A percentile compares a stretch with the other conserved stretches of the same genome.
phyloP scores from a whole-genome alignment of 2,329 filamentous ascomycete genomes.

The Metarhizium robertsii region DNA sequence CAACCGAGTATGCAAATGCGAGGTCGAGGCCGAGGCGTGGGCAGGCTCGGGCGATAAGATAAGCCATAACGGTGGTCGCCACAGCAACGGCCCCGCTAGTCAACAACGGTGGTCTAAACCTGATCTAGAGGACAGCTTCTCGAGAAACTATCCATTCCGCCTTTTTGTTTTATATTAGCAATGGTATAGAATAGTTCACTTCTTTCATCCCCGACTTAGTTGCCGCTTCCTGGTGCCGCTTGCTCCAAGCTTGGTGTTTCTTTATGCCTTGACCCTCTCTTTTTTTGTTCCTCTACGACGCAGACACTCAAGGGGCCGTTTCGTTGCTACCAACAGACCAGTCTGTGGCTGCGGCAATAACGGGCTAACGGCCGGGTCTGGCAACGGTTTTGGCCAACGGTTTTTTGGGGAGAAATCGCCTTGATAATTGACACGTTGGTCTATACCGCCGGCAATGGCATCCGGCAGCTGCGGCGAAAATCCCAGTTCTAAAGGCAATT shows the following conservation, averaged over 20 bases:
- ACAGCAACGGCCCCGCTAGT: constrained; percentile 15
- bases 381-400: neutral
- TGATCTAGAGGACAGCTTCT: neutral
- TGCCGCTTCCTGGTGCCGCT: too few relatives aligned
- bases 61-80: constrained; percentile 14
- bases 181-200: neutral
- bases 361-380: neutral
- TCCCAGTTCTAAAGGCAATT: constrained; percentile 6
- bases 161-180: constrained; percentile 2
- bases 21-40: too few relatives aligned
- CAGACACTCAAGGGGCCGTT: neutral
- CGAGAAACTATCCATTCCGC: neutral
- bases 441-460: constrained; percentile 11
- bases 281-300: neutral
- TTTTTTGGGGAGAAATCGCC: neutral
- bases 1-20: too few relatives aligned
- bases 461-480: constrained; percentile 5
- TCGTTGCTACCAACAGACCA: neutral
- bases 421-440: neutral
- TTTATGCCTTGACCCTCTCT: neutral
- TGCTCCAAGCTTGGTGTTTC: neutral
- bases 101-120: constrained; percentile 12
- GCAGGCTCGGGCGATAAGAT: constrained; percentile 3
- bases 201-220: neutral
- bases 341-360: neutral